Evolutionary conservation across 2,329 filamentous ascomycete genomes (phyloP).

Genomic region (Cadophora sp.): DNA sequence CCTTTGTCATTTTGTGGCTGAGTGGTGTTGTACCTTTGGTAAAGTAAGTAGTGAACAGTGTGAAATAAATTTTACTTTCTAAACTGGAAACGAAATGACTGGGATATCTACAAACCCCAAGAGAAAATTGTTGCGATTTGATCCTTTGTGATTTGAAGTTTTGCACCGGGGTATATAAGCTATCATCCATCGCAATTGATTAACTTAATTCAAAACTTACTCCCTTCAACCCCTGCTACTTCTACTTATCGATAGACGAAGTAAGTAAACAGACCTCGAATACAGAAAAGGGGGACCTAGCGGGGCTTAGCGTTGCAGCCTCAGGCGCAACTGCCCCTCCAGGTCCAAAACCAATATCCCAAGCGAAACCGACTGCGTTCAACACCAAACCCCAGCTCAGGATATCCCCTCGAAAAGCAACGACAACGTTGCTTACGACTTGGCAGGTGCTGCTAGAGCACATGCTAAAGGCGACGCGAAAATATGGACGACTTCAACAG

Average conservation of each 20-base stretch:
- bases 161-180: too few relatives aligned
- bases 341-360: slow-evolving; percentile 11
- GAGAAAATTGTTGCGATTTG: too few relatives aligned
- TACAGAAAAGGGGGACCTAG: slow-evolving; percentile 1
- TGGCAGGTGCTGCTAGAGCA: slow-evolving; percentile 41
- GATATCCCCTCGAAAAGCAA: slow-evolving; percentile 13
- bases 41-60: too few relatives aligned
- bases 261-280: background rate
- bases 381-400: slow-evolving; percentile 21
- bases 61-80: too few relatives aligned
- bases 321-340: slow-evolving; percentile 12
- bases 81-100: too few relatives aligned
- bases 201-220: too few relatives aligned
- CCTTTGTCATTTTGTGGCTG: too few relatives aligned
- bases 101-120: too few relatives aligned
- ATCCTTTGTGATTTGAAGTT: too few relatives aligned
- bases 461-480: slow-evolving; percentile 38
- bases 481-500: slow-evolving; percentile 96
- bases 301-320: slow-evolving; percentile 10
- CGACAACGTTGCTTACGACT: slow-evolving; percentile 35
- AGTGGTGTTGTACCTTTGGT: too few relatives aligned
- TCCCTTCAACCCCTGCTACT: background rate
- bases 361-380: slow-evolving; percentile 10
- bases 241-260: background rate
- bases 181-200: too few relatives aligned